Percentiles rank a stretch among this genome's conserved stretches.
Conservation (phyloP, 148 eudicot species). For the Diospyros kaki region DNA sequence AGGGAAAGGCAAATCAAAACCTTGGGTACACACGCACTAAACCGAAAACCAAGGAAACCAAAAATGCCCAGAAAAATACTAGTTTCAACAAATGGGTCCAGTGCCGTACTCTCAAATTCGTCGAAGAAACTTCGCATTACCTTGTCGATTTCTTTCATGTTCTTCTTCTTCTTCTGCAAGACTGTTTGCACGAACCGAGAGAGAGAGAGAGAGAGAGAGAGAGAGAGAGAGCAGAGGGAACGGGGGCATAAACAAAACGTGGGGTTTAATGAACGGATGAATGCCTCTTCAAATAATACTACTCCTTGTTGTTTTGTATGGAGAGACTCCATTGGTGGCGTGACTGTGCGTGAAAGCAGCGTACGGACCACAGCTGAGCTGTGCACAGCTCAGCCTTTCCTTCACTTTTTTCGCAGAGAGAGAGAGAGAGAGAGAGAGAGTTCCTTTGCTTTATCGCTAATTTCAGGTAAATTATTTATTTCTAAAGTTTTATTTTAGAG, state of each 20-base stretch:
- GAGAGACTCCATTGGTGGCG: too few relatives aligned
- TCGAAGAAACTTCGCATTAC: conserved; percentile 12
- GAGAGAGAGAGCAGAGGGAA: background rate
- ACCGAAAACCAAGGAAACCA: background rate
- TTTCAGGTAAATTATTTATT: too few relatives aligned
- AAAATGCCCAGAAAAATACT: background rate
- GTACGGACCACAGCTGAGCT: conserved; percentile 22
- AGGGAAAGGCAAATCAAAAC: background rate
- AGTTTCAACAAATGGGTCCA: background rate
- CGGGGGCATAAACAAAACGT: background rate
- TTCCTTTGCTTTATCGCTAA: too few relatives aligned
- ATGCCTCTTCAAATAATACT: background rate
- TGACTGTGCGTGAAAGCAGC: background rate
- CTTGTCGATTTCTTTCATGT: background rate
- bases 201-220: background rate
- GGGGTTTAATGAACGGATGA: background rate
- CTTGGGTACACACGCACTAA: background rate
- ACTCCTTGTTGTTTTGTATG: too few relatives aligned
- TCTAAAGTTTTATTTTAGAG: too few relatives aligned
- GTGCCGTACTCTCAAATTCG: background rate
- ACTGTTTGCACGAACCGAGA: too few relatives aligned
- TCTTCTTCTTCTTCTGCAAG: too few relatives aligned
- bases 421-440: too few relatives aligned
- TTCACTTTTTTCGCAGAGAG: too few relatives aligned
- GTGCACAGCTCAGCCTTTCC: conserved; percentile 17